Base-by-base conservation (phyloP, 345 rosid species). In the Linum usitatissimum region DNA sequence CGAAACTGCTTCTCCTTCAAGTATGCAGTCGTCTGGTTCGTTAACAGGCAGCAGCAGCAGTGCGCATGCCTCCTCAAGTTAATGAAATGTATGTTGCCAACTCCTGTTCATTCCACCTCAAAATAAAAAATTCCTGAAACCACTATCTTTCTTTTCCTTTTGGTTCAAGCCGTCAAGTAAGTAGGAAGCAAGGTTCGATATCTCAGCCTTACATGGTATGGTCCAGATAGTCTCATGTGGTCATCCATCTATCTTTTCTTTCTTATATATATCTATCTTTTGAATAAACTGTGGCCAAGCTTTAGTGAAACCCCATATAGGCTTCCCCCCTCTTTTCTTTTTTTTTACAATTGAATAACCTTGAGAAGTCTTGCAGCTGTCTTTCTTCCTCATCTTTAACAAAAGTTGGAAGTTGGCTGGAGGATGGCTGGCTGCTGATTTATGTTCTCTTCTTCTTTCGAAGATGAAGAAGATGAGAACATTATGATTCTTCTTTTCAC, bases 331-430 rank as follows among this genome's bases (percentile, higher is more conserved):
- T 10, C 3, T 45, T 45, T 10, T 15, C 1, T 15, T 71, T 69
- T 63, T 66, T 66, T 68, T 63, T 73, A 64, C 71, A 71, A 73
- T 71, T 30, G 57, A 81, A 79, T 72, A 78, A 80, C 73, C 61
- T 67, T 13, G 21, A 66, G 67, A 72, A 71, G 57, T 60, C 67
- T 70, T 69, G 70, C 81, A 67, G 73, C 53, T 73, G 63, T 45
- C 48, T 30, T 74, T 55, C 49, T 64, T 30, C 55, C 69, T 65
- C 38, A 54, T 42, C 67, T 70, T 74, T 55, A 77, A 12, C 51
- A 45, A 13, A 45, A 45, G 51, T 45, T 45, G 51, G 14, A 45
- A 12, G 51, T 12, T 45, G 51, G 15, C 0, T 45, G 51, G 51
- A 45, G 69, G 70, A 73, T 51, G 60, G 48, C 61, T 72, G 28